A percentile compares a stretch with the other conserved stretches of the same genome.
These are phyloP conservation scores for Orbilia javanica DNA, from an alignment of 2,329 filamentous ascomycete species.

Conservation along the genomic window DNA sequence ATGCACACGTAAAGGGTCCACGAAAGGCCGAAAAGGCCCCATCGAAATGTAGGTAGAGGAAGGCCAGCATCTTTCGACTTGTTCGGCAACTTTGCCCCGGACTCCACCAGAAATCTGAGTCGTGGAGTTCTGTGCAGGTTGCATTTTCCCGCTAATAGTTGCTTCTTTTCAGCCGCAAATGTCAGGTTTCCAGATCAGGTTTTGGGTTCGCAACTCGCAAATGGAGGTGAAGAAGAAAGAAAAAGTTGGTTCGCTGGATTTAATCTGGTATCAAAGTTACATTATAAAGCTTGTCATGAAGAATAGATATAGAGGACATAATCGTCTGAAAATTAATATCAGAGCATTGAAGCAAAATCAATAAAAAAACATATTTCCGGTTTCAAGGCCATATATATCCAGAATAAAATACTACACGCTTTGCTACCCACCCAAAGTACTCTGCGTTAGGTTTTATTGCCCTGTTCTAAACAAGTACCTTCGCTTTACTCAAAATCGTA, in stretches of 20 bases:
- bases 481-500: conserved; percentile 57
- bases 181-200: not conserved
- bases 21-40: not conserved
- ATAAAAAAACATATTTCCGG: conserved; percentile 7
- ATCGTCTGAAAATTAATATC: conserved; percentile 27
- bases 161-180: conserved; percentile 57
- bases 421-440: not conserved
- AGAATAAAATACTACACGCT: conserved; percentile 27
- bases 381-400: conserved; percentile 25
- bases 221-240: not conserved
- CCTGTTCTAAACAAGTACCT: conserved; percentile 41
- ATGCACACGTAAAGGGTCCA: too few species aligned
- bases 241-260: not conserved
- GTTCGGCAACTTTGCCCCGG: conserved; percentile 30
- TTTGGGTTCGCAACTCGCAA: not conserved
- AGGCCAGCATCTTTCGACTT: not conserved
- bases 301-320: conserved; percentile 22
- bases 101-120: not conserved
- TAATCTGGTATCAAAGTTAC: conserved; percentile 9
- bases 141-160: conserved; percentile 24
- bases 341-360: conserved; percentile 11
- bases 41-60: not conserved
- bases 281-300: conserved; percentile 39
- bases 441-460: not conserved
- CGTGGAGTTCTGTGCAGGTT: not conserved